Evolutionary conservation across 495 filamentous ascomycete genomes (phyloP).

Genomic region (Penicillium goetzii): DNA sequence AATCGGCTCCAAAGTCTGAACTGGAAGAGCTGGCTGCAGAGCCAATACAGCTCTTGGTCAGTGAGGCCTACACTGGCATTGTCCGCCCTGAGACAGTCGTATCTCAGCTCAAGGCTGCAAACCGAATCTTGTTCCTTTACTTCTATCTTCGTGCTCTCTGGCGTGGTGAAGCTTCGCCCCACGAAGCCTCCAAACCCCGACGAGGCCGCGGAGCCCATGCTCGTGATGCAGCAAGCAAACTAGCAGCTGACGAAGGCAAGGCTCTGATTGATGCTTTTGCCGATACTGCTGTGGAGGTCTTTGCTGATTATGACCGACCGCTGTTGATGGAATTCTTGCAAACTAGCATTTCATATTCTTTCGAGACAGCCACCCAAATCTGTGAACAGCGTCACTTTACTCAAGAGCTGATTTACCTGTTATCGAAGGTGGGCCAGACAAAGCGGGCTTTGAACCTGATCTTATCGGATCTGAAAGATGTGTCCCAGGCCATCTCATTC

Average conservation of each 20-base stretch:
- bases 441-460: slow-evolving; percentile 89
- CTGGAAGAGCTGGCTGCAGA: slow-evolving; percentile 78
- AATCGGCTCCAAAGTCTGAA: slow-evolving; percentile 65
- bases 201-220: slow-evolving; percentile 44
- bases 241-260: slow-evolving; percentile 64
- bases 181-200: slow-evolving; percentile 41
- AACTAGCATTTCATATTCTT: slow-evolving; percentile 77
- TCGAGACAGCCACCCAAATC: slow-evolving; percentile 73
- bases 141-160: slow-evolving; percentile 90
- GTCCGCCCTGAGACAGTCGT: slow-evolving; percentile 80
- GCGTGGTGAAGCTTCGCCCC: slow-evolving; percentile 64
- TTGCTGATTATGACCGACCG: slow-evolving; percentile 77
- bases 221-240: slow-evolving; percentile 47
- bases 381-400: slow-evolving; percentile 81
- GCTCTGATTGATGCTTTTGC: slow-evolving; percentile 82
- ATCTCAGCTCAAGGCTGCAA: slow-evolving; percentile 63
- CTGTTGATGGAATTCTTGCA: slow-evolving; percentile 88
- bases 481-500: slow-evolving; percentile 89
- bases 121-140: slow-evolving; percentile 73
- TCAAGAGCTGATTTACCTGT: slow-evolving; percentile 87
- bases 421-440: slow-evolving; percentile 91
- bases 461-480: slow-evolving; percentile 83
- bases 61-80: slow-evolving; percentile 85
- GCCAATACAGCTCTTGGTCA: slow-evolving; percentile 82
- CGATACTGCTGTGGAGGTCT: slow-evolving; percentile 81